These are phyloP conservation scores for Aspergillus pseudonomiae DNA, from an alignment of 2,329 filamentous ascomycete species.

Conservation along the genomic window DNA sequence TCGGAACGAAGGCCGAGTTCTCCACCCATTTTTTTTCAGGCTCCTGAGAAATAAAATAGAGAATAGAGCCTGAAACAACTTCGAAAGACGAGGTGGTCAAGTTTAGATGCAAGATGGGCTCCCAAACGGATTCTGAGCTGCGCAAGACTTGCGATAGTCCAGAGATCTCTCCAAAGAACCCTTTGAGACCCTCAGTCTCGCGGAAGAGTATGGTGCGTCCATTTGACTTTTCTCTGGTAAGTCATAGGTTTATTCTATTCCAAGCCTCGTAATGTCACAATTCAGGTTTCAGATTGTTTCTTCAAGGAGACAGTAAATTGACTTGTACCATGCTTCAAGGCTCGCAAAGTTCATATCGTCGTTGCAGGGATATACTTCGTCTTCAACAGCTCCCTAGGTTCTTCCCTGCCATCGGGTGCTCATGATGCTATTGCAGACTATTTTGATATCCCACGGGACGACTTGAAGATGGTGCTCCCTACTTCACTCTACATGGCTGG, in stretches of 20 bases:
- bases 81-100: background rate
- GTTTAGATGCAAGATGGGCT: background rate
- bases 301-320: background rate
- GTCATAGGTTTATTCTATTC: background rate
- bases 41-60: background rate
- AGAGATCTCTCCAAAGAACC: background rate
- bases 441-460: slow-evolving; percentile 18
- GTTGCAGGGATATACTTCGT: slow-evolving; percentile 20
- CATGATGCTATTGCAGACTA: slow-evolving; percentile 17
- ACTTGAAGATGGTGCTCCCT: slow-evolving; percentile 31
- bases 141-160: background rate
- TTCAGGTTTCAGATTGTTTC: background rate
- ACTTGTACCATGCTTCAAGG: background rate
- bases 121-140: background rate
- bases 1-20: background rate
- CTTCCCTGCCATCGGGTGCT: slow-evolving; percentile 23
- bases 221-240: background rate
- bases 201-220: background rate
- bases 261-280: background rate
- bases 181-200: background rate
- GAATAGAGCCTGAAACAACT: background rate
- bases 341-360: slow-evolving; percentile 18
- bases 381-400: slow-evolving; percentile 24
- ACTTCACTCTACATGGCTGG: slow-evolving; percentile 35
- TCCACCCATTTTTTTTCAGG: background rate